A percentile compares a stretch with the other conserved stretches of the same genome.
Evolutionary conservation across 345 rosid genomes (phyloP).

Genomic region (Arabidopsis thaliana): DNA sequence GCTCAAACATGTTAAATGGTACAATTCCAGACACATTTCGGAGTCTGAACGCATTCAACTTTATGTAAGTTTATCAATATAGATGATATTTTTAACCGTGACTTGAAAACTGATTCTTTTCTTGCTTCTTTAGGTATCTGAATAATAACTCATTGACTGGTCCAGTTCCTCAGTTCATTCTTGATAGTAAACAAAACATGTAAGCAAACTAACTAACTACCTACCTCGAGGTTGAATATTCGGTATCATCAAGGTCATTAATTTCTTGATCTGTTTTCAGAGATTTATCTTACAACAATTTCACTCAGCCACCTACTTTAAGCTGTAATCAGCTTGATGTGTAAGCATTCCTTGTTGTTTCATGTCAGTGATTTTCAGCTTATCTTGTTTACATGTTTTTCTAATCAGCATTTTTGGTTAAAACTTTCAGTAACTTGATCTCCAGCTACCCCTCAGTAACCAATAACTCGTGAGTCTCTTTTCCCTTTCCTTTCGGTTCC

Average conservation of each 20-base stretch:
- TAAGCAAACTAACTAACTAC: slow-evolving; percentile 39
- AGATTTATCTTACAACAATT: slow-evolving; percentile 89
- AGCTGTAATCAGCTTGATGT: slow-evolving; percentile 53
- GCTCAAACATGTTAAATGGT: slow-evolving; percentile 76
- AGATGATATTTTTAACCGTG: not conserved
- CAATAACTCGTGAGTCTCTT: slow-evolving; percentile 61
- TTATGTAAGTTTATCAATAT: slow-evolving; percentile 54
- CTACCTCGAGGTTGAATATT: not conserved
- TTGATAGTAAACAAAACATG: slow-evolving; percentile 40
- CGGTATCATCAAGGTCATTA: not conserved
- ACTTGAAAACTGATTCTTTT: not conserved
- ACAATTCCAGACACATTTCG: slow-evolving; percentile 50
- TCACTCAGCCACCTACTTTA: slow-evolving; percentile 49
- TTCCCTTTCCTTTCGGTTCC: not conserved
- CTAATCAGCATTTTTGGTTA: slow-evolving; percentile 23
- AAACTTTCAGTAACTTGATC: slow-evolving; percentile 64
- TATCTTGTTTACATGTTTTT: not conserved
- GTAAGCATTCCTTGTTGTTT: slow-evolving; percentile 50
- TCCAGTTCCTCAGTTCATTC: slow-evolving; percentile 59
- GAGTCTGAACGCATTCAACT: slow-evolving; percentile 16
- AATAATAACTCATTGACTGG: slow-evolving; percentile 76
- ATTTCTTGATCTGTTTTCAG: slow-evolving; percentile 47
- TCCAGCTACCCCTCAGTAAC: slow-evolving; percentile 54
- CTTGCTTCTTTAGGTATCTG: slow-evolving; percentile 60
- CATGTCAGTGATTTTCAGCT: not conserved